Conservation (phyloP, 495 filamentous ascomycete genomes). For the Paragyromitra xinjiangensis region DNA sequence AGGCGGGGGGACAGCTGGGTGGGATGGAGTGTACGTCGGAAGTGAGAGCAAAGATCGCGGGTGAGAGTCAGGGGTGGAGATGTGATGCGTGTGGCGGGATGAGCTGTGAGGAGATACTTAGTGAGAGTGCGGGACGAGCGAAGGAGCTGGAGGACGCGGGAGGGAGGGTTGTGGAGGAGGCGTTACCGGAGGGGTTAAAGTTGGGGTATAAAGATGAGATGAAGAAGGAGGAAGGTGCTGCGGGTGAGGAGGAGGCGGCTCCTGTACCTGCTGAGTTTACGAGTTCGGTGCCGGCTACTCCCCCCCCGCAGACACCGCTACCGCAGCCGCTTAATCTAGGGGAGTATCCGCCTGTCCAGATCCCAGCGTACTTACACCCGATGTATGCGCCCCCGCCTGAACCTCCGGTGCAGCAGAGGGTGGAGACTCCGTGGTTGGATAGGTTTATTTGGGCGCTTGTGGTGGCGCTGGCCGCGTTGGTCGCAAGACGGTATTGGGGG, state of each 20-base stretch:
- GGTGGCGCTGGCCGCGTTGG: slow-evolving; percentile 59
- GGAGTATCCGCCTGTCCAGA: slow-evolving; percentile 1
- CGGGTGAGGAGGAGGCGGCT: background rate
- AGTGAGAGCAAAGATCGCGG: slow-evolving; percentile 72
- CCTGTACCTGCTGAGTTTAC: background rate
- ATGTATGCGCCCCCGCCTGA: slow-evolving; percentile 30
- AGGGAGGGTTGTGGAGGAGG: slow-evolving; percentile 64
- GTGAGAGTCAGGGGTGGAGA: slow-evolving; percentile 67
- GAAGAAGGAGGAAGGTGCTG: slow-evolving; percentile 50
- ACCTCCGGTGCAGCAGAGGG: slow-evolving; percentile 33
- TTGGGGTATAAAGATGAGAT: slow-evolving; percentile 68
- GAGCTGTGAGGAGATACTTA: slow-evolving; percentile 76
- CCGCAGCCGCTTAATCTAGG: slow-evolving; percentile 1
- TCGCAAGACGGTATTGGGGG: slow-evolving; percentile 42
- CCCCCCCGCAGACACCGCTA: background rate
- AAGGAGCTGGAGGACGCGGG: slow-evolving; percentile 64
- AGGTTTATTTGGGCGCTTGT: slow-evolving; percentile 66
- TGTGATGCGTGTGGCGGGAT: slow-evolving; percentile 71
- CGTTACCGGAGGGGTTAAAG: slow-evolving; percentile 68
- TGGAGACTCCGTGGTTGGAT: slow-evolving; percentile 65
- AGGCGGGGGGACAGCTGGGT: slow-evolving; percentile 81
- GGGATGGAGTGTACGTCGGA: slow-evolving; percentile 77
- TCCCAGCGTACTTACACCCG: slow-evolving; percentile 15
- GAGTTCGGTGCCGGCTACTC: background rate
- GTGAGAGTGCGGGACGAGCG: slow-evolving; percentile 69